Conservation (phyloP, 495 filamentous ascomycete genomes). For the Lichina pygmaea region DNA sequence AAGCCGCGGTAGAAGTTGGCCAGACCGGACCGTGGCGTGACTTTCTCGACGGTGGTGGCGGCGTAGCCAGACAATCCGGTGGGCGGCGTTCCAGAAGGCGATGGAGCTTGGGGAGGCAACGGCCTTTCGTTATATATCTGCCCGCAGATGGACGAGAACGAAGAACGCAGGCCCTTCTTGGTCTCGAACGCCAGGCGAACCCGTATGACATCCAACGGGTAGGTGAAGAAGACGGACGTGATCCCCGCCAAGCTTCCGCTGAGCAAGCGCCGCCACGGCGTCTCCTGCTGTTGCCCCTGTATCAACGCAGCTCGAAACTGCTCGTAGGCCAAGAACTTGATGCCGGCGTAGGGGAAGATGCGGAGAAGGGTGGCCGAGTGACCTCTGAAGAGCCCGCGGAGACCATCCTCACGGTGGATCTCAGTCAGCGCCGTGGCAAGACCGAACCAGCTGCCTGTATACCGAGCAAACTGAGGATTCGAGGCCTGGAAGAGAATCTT, state of each 20-base stretch:
- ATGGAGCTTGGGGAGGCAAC: slow-evolving; percentile 1
- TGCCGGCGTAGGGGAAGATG: slow-evolving; percentile 91
- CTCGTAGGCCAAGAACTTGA: slow-evolving; percentile 95
- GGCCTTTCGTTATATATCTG: slow-evolving; percentile 61
- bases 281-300: slow-evolving; percentile 41
- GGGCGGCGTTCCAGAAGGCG: not conserved
- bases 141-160: slow-evolving; percentile 41
- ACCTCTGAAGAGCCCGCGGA: slow-evolving; percentile 58
- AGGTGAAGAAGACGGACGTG: slow-evolving; percentile 81
- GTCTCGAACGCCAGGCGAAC: slow-evolving; percentile 92
- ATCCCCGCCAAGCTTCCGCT: slow-evolving; percentile 57
- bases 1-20: slow-evolving; percentile 92
- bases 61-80: slow-evolving; percentile 3
- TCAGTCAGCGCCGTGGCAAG: slow-evolving; percentile 50
- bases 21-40: slow-evolving; percentile 37
- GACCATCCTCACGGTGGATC: slow-evolving; percentile 51
- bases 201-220: slow-evolving; percentile 74
- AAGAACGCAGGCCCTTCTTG: slow-evolving; percentile 32
- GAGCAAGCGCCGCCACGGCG: slow-evolving; percentile 45
- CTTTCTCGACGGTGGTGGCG: slow-evolving; percentile 8
- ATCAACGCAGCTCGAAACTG: slow-evolving; percentile 67
- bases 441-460: slow-evolving; percentile 66
- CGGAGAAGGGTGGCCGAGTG: slow-evolving; percentile 84
- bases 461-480: slow-evolving; percentile 81
- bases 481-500: slow-evolving; percentile 96